Evolutionary conservation across 2,329 filamentous ascomycete genomes (phyloP), one percentile per base, ranked within the genome.

Genomic region (Hypoxylon sp.): DNA sequence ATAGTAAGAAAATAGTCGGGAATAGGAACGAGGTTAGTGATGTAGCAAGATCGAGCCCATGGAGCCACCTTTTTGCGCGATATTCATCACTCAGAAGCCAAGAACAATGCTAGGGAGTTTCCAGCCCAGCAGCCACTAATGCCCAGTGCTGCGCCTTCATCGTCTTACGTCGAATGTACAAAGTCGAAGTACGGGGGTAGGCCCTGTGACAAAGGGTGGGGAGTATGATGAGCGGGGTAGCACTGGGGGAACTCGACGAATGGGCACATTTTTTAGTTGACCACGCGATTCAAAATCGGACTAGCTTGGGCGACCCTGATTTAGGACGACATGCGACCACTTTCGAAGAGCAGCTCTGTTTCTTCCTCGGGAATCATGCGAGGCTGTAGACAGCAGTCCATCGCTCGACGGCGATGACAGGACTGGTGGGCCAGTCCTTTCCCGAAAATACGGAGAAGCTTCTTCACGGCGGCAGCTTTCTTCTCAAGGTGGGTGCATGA

Each of bases 241-340:
- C 41, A 66, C 54, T 56, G 59, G 37, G 30, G 37, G 5, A 59
- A 19, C 44, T 64, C 48, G 59, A 68, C 65, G 65, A 68, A 68
- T 68, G 57, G 57, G 46, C 50, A 55, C 59, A 63, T 46, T 48
- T 50, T 64, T 66, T 68, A 61, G 60, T 57, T 51, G 63, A 39
- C 59, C 62, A 62, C 49, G 37, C 59, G 59, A 66, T 56, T 65
- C 56, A 34, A 64, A 68, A 66, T 54, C 39, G 63, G 65, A 66
- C 65, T 68, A 68, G 65, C 63, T 20, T 64, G 49, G 63, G 56
- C 43, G 56, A 66, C 61, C 65, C 59, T 52, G 62, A 60, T 46
- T 41, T 7, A 20, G 57, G 57, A 68, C 63, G 63, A 64, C 63
- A 68, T 62, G 63, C 65, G 65, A 62, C 56, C 51, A 56, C 41